Evolutionary conservation across 176 grass and related monocot genomes (phyloP).

Genomic region (Metroxylon sagu): DNA sequence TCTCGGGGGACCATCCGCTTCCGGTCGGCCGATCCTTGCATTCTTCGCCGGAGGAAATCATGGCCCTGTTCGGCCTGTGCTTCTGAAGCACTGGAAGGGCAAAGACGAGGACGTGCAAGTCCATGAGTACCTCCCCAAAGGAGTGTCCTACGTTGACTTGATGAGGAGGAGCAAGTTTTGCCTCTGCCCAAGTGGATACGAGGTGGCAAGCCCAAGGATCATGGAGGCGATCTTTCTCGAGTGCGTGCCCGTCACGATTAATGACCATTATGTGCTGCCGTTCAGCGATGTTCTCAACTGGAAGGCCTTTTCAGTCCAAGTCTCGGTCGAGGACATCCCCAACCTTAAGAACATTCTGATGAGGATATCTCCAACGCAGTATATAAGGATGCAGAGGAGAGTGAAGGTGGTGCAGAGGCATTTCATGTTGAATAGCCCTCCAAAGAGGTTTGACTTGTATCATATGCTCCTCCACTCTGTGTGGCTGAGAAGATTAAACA

Average conservation of each 20-base stretch:
- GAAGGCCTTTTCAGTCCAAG: conserved; percentile 57
- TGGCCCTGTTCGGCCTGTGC: conserved; percentile 55
- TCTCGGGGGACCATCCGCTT: conserved; percentile 57
- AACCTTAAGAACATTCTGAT: conserved; percentile 43
- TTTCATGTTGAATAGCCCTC: conserved; percentile 60
- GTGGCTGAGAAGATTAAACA: conserved; percentile 82
- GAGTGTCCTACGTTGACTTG: conserved; percentile 57
- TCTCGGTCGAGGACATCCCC: conserved; percentile 52
- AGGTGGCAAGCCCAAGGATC: conserved; percentile 84
- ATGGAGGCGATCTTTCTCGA: conserved; percentile 79
- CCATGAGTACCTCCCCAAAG: conserved; percentile 53
- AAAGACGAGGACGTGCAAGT: conserved; percentile 44
- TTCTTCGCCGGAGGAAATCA: conserved; percentile 86
- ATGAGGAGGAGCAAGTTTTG: conserved; percentile 79
- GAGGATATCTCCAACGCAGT: conserved; percentile 48
- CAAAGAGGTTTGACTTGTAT: conserved; percentile 52
- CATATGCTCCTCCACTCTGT: conserved; percentile 87
- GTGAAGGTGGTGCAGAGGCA: conserved; percentile 39
- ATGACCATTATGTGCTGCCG: conserved; percentile 57
- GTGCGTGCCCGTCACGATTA: conserved; percentile 78
- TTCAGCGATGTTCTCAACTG: conserved; percentile 80
- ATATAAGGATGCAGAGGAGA: conserved; percentile 65
- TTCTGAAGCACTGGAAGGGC: conserved; percentile 48
- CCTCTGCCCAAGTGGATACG: conserved; percentile 81
- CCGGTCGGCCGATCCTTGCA: conserved; percentile 46